These are phyloP conservation scores for Elymus sibiricus DNA, from an alignment of 176 grass and related monocot species.

Conservation along the genomic window DNA sequence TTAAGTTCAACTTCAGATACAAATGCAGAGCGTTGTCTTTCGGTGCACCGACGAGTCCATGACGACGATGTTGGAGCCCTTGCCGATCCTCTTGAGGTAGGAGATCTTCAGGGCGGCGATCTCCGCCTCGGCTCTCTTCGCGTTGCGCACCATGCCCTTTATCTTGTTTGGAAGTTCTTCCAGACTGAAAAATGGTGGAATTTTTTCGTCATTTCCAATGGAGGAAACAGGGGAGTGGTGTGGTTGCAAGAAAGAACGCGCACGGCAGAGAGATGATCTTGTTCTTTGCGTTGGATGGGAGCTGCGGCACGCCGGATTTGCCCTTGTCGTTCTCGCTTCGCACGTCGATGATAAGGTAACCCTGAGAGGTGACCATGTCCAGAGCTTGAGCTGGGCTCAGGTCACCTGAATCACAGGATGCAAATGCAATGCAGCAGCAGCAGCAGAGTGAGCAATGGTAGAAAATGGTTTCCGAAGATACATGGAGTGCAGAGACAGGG, in stretches of 20 bases:
- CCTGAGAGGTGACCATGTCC: conserved; percentile 49
- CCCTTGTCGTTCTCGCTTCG: conserved; percentile 85
- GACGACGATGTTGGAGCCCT: conserved; percentile 78
- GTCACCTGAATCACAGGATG: conserved; percentile 36
- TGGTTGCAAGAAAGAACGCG: not conserved
- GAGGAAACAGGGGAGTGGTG: not conserved
- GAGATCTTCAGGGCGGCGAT: conserved; percentile 86
- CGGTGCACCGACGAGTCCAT: conserved; percentile 80
- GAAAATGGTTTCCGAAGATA: too few species aligned
- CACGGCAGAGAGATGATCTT: conserved; percentile 77
- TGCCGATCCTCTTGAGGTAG: conserved; percentile 76
- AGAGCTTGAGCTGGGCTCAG: conserved; percentile 71
- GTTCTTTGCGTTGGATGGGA: conserved; percentile 69
- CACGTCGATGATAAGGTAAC: conserved; percentile 73
- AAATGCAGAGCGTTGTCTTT: not conserved
- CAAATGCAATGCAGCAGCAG: not conserved
- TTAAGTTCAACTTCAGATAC: not conserved
- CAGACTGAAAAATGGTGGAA: conserved; percentile 27
- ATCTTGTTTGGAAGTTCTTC: conserved; percentile 82
- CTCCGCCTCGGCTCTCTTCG: conserved; percentile 76
- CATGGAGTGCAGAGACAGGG: too few species aligned
- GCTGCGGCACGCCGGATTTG: conserved; percentile 79
- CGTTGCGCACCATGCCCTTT: conserved; percentile 65
- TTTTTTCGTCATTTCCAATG: not conserved
- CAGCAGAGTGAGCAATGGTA: not conserved